A percentile compares a stretch with the other conserved stretches of the same genome.
These are phyloP conservation scores for Calocera viscosa DNA, from an alignment of 768 basidiomycete species.

Conservation along the genomic window DNA sequence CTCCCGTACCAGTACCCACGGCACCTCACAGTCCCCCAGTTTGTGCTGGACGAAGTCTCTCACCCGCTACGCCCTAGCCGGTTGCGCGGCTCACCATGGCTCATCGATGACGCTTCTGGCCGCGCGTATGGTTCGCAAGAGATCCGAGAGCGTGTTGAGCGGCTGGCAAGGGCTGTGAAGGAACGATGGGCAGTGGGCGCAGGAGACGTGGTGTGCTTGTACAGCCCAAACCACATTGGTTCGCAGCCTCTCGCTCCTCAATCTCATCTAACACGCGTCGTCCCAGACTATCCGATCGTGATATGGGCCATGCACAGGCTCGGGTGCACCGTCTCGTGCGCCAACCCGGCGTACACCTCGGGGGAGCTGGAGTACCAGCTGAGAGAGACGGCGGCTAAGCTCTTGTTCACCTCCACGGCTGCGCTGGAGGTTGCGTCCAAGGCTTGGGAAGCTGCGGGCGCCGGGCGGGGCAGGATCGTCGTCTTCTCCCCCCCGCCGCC, in stretches of 20 bases:
- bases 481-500: constrained; percentile 37
- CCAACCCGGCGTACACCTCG: constrained; percentile 47
- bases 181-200: constrained; percentile 11
- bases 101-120: background rate
- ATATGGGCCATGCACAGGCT: constrained; percentile 36
- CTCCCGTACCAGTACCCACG: background rate
- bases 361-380: constrained; percentile 52
- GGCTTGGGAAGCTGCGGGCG: background rate
- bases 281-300: constrained; percentile 34
- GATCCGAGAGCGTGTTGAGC: constrained; percentile 11
- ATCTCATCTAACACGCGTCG: background rate
- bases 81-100: background rate
- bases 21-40: background rate
- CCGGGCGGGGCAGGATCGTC: background rate
- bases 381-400: constrained; percentile 32
- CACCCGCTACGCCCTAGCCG: background rate
- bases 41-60: background rate
- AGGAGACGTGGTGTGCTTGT: constrained; percentile 41
- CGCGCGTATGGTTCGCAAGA: background rate
- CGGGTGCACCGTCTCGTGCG: constrained; percentile 20
- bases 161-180: constrained; percentile 18
- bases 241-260: constrained; percentile 15
- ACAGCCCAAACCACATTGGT: constrained; percentile 59
- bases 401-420: constrained; percentile 5
- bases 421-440: background rate